These are phyloP conservation scores for Didymella pinodella DNA, from an alignment of 2,329 filamentous ascomycete genomes.

Conservation along the genomic window DNA sequence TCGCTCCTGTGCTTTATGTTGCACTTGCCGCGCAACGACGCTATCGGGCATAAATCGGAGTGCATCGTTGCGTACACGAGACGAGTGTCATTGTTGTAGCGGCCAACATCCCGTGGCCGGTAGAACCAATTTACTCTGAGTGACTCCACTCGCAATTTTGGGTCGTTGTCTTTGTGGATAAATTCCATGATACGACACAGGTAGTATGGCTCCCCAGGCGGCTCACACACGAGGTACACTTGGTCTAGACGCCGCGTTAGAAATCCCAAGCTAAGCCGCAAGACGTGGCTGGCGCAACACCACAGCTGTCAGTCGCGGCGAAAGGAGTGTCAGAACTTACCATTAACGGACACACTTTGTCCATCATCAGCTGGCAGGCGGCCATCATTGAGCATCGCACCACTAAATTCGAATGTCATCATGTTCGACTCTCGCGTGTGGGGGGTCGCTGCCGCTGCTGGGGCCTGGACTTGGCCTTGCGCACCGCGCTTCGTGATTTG, in stretches of 20 bases:
- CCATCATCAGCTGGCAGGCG: conserved; percentile 90
- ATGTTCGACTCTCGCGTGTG: conserved; percentile 76
- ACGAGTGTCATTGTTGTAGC: conserved; percentile 88
- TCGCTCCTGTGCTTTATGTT: conserved; percentile 88
- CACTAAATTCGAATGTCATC: conserved; percentile 82
- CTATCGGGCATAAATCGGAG: conserved; percentile 92
- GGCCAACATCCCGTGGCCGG: conserved; percentile 91
- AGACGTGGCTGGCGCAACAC: conserved; percentile 42
- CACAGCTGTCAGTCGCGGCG: conserved; percentile 34
- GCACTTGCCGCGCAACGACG: conserved; percentile 92
- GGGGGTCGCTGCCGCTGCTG: conserved; percentile 46
- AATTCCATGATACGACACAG: conserved; percentile 99
- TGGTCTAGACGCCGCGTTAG: conserved; percentile 67
- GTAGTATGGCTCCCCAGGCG: conserved; percentile 97
- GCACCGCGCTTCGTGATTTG: conserved; percentile 47
- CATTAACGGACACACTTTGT: conserved; percentile 81
- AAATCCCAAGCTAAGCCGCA: conserved; percentile 36
- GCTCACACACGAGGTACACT: conserved; percentile 96
- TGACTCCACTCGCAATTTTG: conserved; percentile 77
- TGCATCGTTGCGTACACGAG: conserved; percentile 98
- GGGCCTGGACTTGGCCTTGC: conserved; percentile 50
- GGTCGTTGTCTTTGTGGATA: conserved; percentile 76
- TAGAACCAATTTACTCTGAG: conserved; percentile 99
- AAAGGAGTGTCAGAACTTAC: conserved; percentile 60
- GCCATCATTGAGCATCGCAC: conserved; percentile 74